phyloP scores from a whole-genome alignment of 2,329 filamentous ascomycete species.

The Blumeriella jaapii region DNA sequence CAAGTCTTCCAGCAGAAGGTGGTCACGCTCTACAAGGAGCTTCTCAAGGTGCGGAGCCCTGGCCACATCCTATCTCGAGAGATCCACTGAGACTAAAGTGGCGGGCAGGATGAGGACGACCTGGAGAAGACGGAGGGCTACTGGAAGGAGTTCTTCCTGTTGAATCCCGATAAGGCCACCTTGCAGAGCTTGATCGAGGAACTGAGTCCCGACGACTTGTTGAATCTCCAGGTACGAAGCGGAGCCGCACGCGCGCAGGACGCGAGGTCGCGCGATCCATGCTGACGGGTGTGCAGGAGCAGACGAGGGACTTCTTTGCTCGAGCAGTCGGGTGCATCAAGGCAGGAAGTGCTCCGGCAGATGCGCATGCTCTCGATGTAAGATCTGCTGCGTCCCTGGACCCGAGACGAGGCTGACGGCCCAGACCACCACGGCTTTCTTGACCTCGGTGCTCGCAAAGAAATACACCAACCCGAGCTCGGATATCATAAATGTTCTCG shows the following conservation, averaged over 20 bases:
- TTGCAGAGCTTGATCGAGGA: conserved; percentile 58
- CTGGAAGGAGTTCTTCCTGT: conserved; percentile 91
- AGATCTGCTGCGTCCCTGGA: conserved; percentile 24
- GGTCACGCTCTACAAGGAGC: conserved; percentile 72
- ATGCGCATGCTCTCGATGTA: conserved; percentile 80
- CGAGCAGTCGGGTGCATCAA: conserved; percentile 61
- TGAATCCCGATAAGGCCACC: conserved; percentile 63
- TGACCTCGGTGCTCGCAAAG: conserved; percentile 72
- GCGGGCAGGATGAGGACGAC: conserved; percentile 48
- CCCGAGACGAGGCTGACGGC: conserved; percentile 30
- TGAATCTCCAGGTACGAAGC: conserved; percentile 63
- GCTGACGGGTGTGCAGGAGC: conserved; percentile 19
- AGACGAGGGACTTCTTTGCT: conserved; percentile 53
- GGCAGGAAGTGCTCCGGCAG: conserved; percentile 44
- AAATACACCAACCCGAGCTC: conserved; percentile 92
- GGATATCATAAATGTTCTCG: conserved; percentile 82
- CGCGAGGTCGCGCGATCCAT: background rate
- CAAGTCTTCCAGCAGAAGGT: conserved; percentile 92
- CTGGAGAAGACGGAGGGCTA: conserved; percentile 74
- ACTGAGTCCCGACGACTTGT: conserved; percentile 62
- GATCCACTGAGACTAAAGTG: conserved; percentile 14
- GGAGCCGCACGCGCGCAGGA: background rate
- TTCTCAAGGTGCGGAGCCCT: conserved; percentile 55
- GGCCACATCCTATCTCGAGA: conserved; percentile 1
- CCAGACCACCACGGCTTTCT: conserved; percentile 81